Base-by-base conservation (phyloP, 805 yeast genomes). In the Blastobotrys muscicola region DNA sequence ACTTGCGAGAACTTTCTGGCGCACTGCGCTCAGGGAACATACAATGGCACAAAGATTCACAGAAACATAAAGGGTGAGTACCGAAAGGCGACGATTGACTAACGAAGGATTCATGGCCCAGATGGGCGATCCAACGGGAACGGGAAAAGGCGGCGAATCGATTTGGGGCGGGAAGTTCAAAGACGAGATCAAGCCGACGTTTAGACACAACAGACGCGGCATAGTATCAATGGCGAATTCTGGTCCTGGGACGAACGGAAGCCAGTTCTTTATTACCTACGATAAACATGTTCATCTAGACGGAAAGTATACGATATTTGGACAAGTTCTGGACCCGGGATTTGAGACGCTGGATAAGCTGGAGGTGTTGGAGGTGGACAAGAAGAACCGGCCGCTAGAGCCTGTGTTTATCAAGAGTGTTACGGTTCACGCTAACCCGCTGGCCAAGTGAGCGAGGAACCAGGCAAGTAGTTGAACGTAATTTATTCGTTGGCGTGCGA, bases 161-260 rank as follows among this genome's bases (percentile, higher is more conserved):
- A 81, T 77, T 49, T 81, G 78, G 68, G 60, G 60, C 11, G 55
- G 57, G 11, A 49, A 53, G 44, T 59, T 54, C 39, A 50, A 43
- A 47, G 70, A 51, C 42, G 66, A 61, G 38, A 55, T 60, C 37
- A 42, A 51, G 29, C 52, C 57, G 8, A 51, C 60, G 1, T 76
- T 78, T 70, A 77, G 67, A 54, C 95, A 85, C 68, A 76, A 74
- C 67, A 76, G 73, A 62, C 81, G 90, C 67, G 94, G 94, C 62
- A 70, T 85, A 54, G 69, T 85, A 55, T 80, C 92, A 33, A 85
- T 85, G 95, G 95, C 94, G 52, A 85, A 85, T 56, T 82, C 90
- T 45, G 95, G 95, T 53, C 90, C 90, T 64, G 80, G 83, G 76
- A 82, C 94, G 62, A 85, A 85, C 62, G 92, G 94, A 16, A 83